These are phyloP conservation scores for Sporisorium graminicola DNA, from an alignment of 1,284 basidiomycete species.

Conservation along the genomic window DNA sequence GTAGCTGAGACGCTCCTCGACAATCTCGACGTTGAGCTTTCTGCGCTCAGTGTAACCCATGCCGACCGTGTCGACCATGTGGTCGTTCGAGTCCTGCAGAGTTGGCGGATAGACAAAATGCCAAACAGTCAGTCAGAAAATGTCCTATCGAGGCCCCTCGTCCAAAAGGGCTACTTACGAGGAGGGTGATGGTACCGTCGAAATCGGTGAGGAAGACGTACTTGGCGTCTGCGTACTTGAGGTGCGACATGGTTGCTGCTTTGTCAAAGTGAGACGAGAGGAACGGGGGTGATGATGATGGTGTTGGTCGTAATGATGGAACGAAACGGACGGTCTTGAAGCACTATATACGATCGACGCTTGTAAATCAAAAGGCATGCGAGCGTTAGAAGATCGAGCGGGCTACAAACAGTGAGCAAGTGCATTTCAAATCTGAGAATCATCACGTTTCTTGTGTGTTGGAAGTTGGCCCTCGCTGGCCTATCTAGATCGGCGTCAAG, in stretches of 20 bases:
- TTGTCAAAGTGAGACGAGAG: background rate
- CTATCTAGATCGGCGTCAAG: conserved; percentile 1
- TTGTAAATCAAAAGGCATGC: too few species aligned
- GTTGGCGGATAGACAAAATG: background rate
- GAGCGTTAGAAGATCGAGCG: background rate
- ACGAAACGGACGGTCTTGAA: background rate
- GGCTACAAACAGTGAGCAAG: background rate
- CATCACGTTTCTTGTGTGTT: too few species aligned
- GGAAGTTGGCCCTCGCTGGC: background rate
- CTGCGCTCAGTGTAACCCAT: conserved; percentile 69
- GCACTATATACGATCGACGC: conserved; percentile 8
- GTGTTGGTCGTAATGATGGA: conserved; percentile 3
- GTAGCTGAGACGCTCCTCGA: conserved; percentile 64
- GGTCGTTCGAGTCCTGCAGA: conserved; percentile 68
- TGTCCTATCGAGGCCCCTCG: background rate
- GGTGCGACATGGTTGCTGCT: conserved; percentile 46
- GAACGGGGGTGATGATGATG: background rate
- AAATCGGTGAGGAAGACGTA: conserved; percentile 69
- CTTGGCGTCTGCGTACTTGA: conserved; percentile 66
- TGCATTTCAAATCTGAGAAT: background rate
- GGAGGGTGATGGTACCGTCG: conserved; percentile 65
- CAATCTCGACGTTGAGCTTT: conserved; percentile 69
- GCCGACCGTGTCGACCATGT: conserved; percentile 69
- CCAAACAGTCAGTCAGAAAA: too few species aligned
- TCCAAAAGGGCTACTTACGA: conserved; percentile 30